phyloP scores from a whole-genome alignment of 2,329 filamentous ascomycete genomes.

The Fusarium falciforme region DNA sequence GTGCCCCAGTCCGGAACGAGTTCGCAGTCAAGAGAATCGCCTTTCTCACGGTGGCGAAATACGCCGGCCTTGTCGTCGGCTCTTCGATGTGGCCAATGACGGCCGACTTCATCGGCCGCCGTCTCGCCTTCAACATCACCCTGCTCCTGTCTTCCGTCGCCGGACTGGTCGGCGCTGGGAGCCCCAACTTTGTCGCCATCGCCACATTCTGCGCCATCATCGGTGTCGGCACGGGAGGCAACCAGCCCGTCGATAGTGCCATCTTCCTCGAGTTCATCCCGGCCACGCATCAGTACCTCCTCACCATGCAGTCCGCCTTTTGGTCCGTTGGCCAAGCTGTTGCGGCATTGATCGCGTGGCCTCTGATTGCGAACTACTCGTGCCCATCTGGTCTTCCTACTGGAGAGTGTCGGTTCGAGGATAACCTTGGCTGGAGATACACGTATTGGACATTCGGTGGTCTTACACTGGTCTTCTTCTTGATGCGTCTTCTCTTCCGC shows the following conservation, averaged over 20 bases:
- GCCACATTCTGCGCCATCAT: conserved; percentile 65
- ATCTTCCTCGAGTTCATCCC: conserved; percentile 62
- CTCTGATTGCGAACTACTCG: conserved; percentile 51
- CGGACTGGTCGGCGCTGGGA: conserved; percentile 67
- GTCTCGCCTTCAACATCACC: conserved; percentile 58
- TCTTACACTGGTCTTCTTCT: neutral
- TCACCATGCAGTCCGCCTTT: conserved; percentile 55
- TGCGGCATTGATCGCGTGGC: conserved; percentile 49
- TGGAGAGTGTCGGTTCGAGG: conserved; percentile 40
- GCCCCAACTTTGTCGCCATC: conserved; percentile 68
- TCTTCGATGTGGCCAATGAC: conserved; percentile 59
- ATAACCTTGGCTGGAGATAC: conserved; percentile 59
- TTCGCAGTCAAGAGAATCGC: conserved; percentile 48
- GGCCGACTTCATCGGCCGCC: conserved; percentile 55
- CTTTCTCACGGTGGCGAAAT: conserved; percentile 51
- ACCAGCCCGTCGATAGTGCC: conserved; percentile 59
- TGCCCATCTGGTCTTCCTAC: conserved; percentile 40
- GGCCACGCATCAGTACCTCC: conserved; percentile 55
- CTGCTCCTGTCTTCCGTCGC: conserved; percentile 62
- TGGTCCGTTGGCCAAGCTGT: conserved; percentile 62
- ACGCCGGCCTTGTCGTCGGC: conserved; percentile 57
- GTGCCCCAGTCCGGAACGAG: conserved; percentile 49
- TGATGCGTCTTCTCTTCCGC: conserved; percentile 11
- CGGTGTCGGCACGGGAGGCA: conserved; percentile 56
- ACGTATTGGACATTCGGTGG: conserved; percentile 20